Percentiles rank a stretch among this genome's conserved stretches.
These are phyloP conservation scores for Pinus tabuliformis DNA, from an alignment of 75 land plant species.

Conservation along the genomic window DNA sequence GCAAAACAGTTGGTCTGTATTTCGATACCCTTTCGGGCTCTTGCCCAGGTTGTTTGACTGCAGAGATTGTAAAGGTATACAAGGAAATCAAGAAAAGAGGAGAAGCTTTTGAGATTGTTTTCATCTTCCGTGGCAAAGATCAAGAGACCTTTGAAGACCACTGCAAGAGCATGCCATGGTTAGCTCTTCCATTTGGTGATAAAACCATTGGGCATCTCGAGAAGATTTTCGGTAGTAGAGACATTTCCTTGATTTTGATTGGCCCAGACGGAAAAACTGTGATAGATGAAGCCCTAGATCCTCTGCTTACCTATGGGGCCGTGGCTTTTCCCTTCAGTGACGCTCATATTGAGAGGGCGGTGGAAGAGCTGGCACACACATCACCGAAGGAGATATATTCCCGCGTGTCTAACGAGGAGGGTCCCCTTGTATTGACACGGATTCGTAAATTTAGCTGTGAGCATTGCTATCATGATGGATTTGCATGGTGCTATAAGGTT, in stretches of 20 bases:
- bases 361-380: conserved; percentile 18
- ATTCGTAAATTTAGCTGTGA: conserved; percentile 32
- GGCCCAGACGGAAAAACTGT: conserved; percentile 47
- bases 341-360: conserved; percentile 4
- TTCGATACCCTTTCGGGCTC: too few relatives aligned
- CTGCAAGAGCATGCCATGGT: conserved; percentile 42
- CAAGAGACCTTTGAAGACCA: conserved; percentile 23
- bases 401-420: conserved; percentile 10
- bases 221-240: conserved; percentile 25
- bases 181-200: conserved; percentile 41
- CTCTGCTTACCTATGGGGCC: conserved; percentile 26
- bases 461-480: conserved; percentile 10
- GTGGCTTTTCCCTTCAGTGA: conserved; percentile 42
- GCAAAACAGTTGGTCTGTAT: too few relatives aligned
- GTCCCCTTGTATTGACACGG: conserved; percentile 23
- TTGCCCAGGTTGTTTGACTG: too few relatives aligned
- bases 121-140: conserved; percentile 38
- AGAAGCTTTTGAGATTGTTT: conserved; percentile 32
- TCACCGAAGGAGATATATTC: conserved; percentile 17
- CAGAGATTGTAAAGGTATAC: background rate
- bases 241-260: conserved; percentile 29
- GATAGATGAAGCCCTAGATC: conserved; percentile 19
- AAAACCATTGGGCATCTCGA: conserved; percentile 24
- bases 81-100: conserved; percentile 17
- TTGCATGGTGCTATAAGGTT: conserved; percentile 20